Base-by-base conservation (phyloP, 768 basidiomycete species). In the Lactarius akahatsu region DNA sequence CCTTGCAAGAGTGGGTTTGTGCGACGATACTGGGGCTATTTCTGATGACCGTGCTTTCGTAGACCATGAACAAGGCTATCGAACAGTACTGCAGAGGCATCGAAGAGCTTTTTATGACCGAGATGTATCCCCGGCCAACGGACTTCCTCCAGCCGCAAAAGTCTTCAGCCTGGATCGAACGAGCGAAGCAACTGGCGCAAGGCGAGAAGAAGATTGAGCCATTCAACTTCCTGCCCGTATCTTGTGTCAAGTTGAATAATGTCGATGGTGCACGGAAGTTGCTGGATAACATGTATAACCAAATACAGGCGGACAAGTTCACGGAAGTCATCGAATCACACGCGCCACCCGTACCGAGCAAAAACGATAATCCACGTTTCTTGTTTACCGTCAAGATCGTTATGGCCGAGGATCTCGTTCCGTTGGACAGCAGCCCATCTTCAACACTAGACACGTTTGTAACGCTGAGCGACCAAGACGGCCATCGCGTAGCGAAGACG, bases 201-300 rank as follows among this genome's bases (percentile, higher is more conserved):
- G 89, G 89, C 55, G 96, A 98, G 76, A 95, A 92, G 82, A 96
- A 91, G 76, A 83, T 96, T 54, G 94, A 95, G 72, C 92, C 94
- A 1, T 99, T 96, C 82, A 93, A 95, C 72, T 98, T 99, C 80
- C 87, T 85, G 59, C 85, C 95, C 0, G 87, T 96, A 79, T 94
- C 94, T 0, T 98, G 96, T 73, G 92, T 99, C 75, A 98, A 98
- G 80, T 83, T 98, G 59, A 99, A 99, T 81, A 98, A 98, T 76
- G 87, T 98, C 69, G 95, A 96, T 71, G 90, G 93, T 13, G 94
- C 96, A 1, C 86, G 95, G 36, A 86, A 86, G 67, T 82, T 97
- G 57, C 83, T 99, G 67, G 97, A 99, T 76, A 92, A 91, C 68
- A 91, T 98, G 85, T 98, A 98, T 76, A 88, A 84, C 59, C 90